These are phyloP conservation scores for Taxawa tesnikishii DNA, from an alignment of 2,329 filamentous ascomycete species.

Conservation along the genomic window DNA sequence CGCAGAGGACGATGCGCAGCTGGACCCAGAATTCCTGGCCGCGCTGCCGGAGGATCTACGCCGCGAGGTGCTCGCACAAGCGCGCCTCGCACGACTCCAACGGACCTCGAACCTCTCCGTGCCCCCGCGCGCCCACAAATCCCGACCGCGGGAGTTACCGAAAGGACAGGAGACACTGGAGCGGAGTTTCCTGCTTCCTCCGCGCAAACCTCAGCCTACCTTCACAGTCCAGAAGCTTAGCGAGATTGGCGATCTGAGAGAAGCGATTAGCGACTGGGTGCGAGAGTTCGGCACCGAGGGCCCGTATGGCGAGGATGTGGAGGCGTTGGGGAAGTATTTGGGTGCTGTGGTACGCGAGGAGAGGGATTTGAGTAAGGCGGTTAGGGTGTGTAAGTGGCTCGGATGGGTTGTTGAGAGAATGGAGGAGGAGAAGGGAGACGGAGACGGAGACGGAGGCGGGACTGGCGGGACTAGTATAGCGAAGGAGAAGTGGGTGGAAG, in stretches of 20 bases:
- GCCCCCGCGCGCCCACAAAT: constrained; percentile 15
- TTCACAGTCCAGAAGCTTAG: constrained; percentile 50
- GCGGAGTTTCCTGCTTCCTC: constrained; percentile 32
- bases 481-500: neutral
- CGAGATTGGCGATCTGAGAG: constrained; percentile 51
- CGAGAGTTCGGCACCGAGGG: constrained; percentile 57
- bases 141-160: constrained; percentile 10
- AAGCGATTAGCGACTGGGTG: constrained; percentile 68
- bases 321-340: constrained; percentile 62
- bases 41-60: constrained; percentile 74
- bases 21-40: constrained; percentile 64
- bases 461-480: constrained; percentile 6
- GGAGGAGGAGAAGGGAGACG: too few relatives aligned
- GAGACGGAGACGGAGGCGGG: constrained; percentile 7
- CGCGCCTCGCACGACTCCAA: constrained; percentile 48
- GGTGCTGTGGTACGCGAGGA: constrained; percentile 59
- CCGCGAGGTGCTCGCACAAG: constrained; percentile 64
- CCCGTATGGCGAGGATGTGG: constrained; percentile 68
- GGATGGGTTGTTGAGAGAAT: constrained; percentile 26
- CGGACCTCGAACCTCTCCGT: constrained; percentile 29
- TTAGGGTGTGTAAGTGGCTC: constrained; percentile 56
- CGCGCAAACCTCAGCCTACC: constrained; percentile 40
- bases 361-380: constrained; percentile 62
- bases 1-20: constrained; percentile 31
- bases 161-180: constrained; percentile 16